Evolutionary conservation across 257 asterid genomes (phyloP).

Genomic region (Przewalskia tangutica): DNA sequence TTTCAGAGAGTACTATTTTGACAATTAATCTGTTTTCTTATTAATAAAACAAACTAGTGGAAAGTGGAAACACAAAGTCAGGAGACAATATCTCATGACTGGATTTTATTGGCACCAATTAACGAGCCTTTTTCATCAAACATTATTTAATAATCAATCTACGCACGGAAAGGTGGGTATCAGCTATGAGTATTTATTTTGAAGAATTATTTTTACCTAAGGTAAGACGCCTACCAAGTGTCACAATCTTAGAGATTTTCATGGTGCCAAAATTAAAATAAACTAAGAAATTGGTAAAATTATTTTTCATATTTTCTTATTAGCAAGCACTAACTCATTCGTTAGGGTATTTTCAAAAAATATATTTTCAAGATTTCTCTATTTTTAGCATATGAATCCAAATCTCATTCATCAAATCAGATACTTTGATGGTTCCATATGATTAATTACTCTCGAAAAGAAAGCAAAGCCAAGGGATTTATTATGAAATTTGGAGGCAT

Average conservation of each 20-base stretch:
- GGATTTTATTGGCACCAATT: conserved; percentile 12
- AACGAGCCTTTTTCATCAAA: not conserved
- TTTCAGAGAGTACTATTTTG: too few species aligned
- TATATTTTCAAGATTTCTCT: not conserved
- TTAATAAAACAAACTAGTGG: not conserved
- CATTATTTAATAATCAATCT: not conserved
- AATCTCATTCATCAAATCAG: too few species aligned
- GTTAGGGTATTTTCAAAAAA: not conserved
- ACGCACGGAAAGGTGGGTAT: not conserved
- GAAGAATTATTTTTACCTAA: not conserved
- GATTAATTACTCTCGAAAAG: not conserved
- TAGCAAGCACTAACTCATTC: not conserved
- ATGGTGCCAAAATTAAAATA: not conserved
- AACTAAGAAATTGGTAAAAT: not conserved
- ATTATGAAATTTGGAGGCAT: not conserved
- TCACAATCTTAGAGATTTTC: not conserved
- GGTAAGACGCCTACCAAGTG: not conserved
- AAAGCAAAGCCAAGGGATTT: not conserved
- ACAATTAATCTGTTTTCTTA: too few species aligned
- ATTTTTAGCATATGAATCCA: too few species aligned
- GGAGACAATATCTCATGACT: conserved; percentile 17
- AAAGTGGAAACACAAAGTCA: conserved; percentile 12
- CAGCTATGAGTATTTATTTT: not conserved
- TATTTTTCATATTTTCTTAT: not conserved
- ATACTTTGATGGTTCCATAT: not conserved